phyloP scores from a whole-genome alignment of 2,329 filamentous ascomycete species.

The Fusarium anthophilum region DNA sequence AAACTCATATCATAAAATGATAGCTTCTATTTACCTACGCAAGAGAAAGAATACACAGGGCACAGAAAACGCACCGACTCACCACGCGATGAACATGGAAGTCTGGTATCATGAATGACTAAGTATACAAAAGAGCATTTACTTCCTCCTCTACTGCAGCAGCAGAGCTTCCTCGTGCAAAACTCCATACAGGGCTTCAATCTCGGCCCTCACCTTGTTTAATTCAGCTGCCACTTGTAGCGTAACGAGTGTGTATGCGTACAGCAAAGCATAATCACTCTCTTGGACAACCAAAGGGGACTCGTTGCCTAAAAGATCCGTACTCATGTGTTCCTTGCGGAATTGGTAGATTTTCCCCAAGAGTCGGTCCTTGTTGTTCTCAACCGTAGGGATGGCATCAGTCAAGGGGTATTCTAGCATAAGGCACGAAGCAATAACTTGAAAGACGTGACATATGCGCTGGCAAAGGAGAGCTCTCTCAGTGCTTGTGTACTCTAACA shows the following conservation, averaged over 20 bases:
- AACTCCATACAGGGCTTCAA: constrained; percentile 71
- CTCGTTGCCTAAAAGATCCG: constrained; percentile 36
- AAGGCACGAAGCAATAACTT: constrained; percentile 89
- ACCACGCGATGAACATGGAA: not conserved
- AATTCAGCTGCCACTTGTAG: constrained; percentile 73
- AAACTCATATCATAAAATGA: not conserved
- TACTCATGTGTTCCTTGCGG: constrained; percentile 70
- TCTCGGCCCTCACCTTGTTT: constrained; percentile 66
- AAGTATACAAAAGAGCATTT: constrained; percentile 12
- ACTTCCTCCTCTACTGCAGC: constrained; percentile 55
- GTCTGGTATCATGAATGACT: not conserved
- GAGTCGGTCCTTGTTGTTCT: constrained; percentile 81
- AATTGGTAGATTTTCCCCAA: constrained; percentile 90
- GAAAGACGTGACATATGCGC: constrained; percentile 87
- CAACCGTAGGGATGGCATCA: constrained; percentile 85
- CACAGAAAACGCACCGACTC: not conserved
- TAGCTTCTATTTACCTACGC: not conserved
- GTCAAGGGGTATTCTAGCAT: constrained; percentile 95
- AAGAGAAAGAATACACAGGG: not conserved
- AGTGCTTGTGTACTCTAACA: constrained; percentile 79
- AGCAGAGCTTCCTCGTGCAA: constrained; percentile 68
- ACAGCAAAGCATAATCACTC: constrained; percentile 88
- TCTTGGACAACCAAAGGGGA: constrained; percentile 64
- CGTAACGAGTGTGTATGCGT: constrained; percentile 83
- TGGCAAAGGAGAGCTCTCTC: constrained; percentile 86